Conservation (phyloP, 2,329 filamentous ascomycete species). For the Pseudopithomyces maydicus region DNA sequence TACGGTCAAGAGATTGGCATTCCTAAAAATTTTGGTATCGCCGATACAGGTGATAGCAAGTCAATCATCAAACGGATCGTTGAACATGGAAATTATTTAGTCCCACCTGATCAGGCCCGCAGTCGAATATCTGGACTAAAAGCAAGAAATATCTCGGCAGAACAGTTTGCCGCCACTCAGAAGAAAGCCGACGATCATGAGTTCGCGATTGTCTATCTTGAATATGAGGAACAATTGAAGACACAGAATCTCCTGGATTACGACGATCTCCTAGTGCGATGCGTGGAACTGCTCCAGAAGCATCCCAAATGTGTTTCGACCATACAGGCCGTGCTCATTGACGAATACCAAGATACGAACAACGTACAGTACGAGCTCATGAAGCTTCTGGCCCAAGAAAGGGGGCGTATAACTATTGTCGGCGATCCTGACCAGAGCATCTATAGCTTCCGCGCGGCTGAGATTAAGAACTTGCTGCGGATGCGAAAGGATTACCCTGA, state of each 20-base stretch:
- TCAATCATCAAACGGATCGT: slow-evolving; percentile 82
- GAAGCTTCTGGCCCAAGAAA: slow-evolving; percentile 77
- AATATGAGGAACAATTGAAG: slow-evolving; percentile 78
- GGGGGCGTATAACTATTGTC: slow-evolving; percentile 85
- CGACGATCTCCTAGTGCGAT: slow-evolving; percentile 86
- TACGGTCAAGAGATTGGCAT: slow-evolving; percentile 88
- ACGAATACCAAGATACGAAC: slow-evolving; percentile 98
- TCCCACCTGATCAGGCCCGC: slow-evolving; percentile 74
- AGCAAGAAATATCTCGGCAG: slow-evolving; percentile 57
- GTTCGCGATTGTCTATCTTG: slow-evolving; percentile 69
- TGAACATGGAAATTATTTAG: slow-evolving; percentile 69
- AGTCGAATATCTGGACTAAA: slow-evolving; percentile 74
- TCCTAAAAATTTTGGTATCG: slow-evolving; percentile 84
- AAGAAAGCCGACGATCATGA: slow-evolving; percentile 64
- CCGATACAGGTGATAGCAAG: slow-evolving; percentile 79
- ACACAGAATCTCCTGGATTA: slow-evolving; percentile 88
- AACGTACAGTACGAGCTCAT: slow-evolving; percentile 93
- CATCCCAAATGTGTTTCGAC: slow-evolving; percentile 85
- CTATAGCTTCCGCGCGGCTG: slow-evolving; percentile 92
- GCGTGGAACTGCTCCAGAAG: slow-evolving; percentile 74
- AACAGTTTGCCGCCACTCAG: slow-evolving; percentile 47
- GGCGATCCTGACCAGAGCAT: slow-evolving; percentile 98
- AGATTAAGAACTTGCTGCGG: slow-evolving; percentile 83
- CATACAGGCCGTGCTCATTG: slow-evolving; percentile 87
- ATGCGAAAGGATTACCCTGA: slow-evolving; percentile 78